These are phyloP conservation scores for Emydomyces testavorans DNA, from an alignment of 2,329 filamentous ascomycete species.

Conservation along the genomic window DNA sequence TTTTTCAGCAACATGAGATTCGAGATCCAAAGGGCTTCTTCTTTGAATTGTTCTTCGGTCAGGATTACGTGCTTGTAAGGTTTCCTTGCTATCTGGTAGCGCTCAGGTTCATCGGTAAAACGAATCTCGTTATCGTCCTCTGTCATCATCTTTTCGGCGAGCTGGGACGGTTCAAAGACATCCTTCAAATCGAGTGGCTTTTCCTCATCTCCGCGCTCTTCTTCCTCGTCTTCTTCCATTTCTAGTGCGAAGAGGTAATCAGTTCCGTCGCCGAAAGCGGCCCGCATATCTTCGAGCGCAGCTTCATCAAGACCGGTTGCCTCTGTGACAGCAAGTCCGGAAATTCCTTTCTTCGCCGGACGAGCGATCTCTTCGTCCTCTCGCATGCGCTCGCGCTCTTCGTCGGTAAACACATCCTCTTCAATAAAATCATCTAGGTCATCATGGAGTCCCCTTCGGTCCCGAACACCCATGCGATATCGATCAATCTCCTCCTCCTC, in stretches of 20 bases:
- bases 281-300: conserved; percentile 88
- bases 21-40: conserved; percentile 86
- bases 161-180: conserved; percentile 92
- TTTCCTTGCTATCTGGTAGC: conserved; percentile 83
- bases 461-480: conserved; percentile 30
- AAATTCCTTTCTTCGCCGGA: conserved; percentile 57
- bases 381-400: conserved; percentile 60
- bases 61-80: conserved; percentile 74
- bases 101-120: conserved; percentile 77
- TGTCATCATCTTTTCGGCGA: conserved; percentile 86
- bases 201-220: conserved; percentile 65
- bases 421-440: conserved; percentile 96
- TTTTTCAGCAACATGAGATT: conserved; percentile 85
- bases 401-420: conserved; percentile 82
- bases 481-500: conserved; percentile 54
- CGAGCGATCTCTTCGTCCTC: conserved; percentile 84
- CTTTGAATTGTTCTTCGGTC: conserved; percentile 71
- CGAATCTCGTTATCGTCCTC: conserved; percentile 91
- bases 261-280: conserved; percentile 87
- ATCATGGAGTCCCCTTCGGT: conserved; percentile 54
- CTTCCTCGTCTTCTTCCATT: conserved; percentile 71
- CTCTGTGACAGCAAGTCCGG: conserved; percentile 59
- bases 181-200: conserved; percentile 88
- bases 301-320: conserved; percentile 81
- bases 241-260: conserved; percentile 94